phyloP scores from a whole-genome alignment of 257 asterid species.

The Rhazya stricta region DNA sequence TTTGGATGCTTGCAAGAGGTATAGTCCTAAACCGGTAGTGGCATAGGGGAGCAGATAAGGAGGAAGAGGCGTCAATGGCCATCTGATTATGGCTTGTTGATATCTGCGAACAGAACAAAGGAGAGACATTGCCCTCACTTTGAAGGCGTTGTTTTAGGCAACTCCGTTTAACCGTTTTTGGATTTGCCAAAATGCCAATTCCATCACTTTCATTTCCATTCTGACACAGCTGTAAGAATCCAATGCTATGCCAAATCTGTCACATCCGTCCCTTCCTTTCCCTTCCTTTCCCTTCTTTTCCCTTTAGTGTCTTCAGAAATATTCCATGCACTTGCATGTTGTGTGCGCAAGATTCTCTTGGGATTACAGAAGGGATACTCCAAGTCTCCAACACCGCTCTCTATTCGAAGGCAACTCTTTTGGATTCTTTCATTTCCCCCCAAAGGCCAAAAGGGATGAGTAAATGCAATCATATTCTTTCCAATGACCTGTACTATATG shows the following conservation, averaged over 20 bases:
- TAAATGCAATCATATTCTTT: no score
- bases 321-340: not conserved
- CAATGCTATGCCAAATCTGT: not conserved
- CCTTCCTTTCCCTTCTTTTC: not conserved
- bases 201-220: not conserved
- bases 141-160: conserved; percentile 10
- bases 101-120: conserved; percentile 3
- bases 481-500: not conserved
- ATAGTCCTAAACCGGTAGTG: not conserved
- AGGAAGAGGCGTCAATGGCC: conserved; percentile 5
- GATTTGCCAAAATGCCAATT: not conserved
- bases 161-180: not conserved
- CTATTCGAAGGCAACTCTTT: not conserved
- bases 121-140: conserved; percentile 15
- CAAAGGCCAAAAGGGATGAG: no score
- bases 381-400: not conserved
- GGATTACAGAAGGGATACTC: not conserved
- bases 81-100: conserved; percentile 5
- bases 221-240: conserved; percentile 18
- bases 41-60: not conserved
- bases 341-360: not conserved
- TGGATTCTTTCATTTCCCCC: not conserved
- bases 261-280: not conserved
- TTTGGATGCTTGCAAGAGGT: not conserved
- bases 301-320: not conserved